Base-by-base conservation (phyloP, 1,139 yeast species). In the Suhomyces terraborum region DNA sequence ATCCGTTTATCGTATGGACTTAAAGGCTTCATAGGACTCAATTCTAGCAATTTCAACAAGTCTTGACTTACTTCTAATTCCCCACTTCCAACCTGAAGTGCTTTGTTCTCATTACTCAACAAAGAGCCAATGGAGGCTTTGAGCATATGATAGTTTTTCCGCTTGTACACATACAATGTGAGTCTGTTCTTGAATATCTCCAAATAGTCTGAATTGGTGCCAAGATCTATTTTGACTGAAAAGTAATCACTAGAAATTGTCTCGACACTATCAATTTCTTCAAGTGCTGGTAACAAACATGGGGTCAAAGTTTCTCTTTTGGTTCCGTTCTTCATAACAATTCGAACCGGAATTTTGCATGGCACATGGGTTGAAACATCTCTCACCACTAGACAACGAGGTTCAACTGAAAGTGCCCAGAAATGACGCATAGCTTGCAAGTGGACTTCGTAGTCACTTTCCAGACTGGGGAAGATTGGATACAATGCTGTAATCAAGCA, bases 361-460 rank as follows among this genome's bases (percentile, higher is more conserved):
- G 87, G 79, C 38, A 69, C 71, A 12, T 70, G 77, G 0, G 84
- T 75, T 23, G 73, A 78, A 12, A 83, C 82, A 56, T 91, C 91
- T 43, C 93, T 71, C 1, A 86, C 75, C 8, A 87, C 75, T 12
- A 93, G 65, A 59, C 97, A 89, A 43, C 97, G 67, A 1, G 87
- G 84, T 51, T 84, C 93, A 7, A 86, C 84, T 0, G 95, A 79
- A 48, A 93, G 66, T 0, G 91, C 86, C 98, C 98, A 94, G 49
- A 94, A 84, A 60, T 89, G 95, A 36, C 96, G 73, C 34, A 91
- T 67, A 1, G 95, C 96, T 59, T 89, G 96, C 41, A 93, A 64
- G 56, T 87, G 88, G 12, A 84, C 77, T 41, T 77, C 81, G 42
- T 68, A 64, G 18, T 70, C 77, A 23, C 64, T 59, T 28, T 58